Base-by-base conservation (phyloP, 2,329 filamentous ascomycete genomes). In the Trichoderma aggressivum region DNA sequence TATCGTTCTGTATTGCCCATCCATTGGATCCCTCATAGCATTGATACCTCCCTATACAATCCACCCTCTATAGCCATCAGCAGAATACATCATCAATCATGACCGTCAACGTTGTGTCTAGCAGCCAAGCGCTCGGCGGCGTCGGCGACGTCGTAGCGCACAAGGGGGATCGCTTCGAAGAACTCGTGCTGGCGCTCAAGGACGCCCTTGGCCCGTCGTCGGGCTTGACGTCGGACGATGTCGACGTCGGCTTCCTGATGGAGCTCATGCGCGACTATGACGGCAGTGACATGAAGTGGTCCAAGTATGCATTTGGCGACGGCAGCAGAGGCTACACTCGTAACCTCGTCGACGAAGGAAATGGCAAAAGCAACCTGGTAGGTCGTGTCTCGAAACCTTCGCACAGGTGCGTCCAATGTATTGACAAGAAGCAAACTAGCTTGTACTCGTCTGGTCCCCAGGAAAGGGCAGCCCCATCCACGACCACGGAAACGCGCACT, bases 291-390 rank as follows among this genome's bases (percentile, higher is more conserved):
- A 80, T 84, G 30, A 90, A 94, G 70, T 98, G 94, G 94, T 79
- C 83, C 67, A 86, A 85, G 73, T 97, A 93, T 81, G 92, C 92
- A 32, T 87, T 95, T 75, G 87, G 86, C n/a, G 91, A 97, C 77
- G 75, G 82, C 21, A 89, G 85, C 74, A 86, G 90, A 76, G 87
- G 88, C 1, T 98, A 97, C 80, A 97, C 94, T 14, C 85, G 94
- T 70, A 97, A 97, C 78, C 87, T 97, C 5, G 94, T 98, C 58
- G 93, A 97, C 77, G 91, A 94, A 78, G 93, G 94, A 3, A 97
- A 97, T 76, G 94, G 83, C 72, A 93, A 92, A 81, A 90, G 89
- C 77, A 93, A 93, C 76, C 80, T 93, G 79, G 90, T 92, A 82
- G 78, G 87, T 58, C 55, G 10, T 30, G 30, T 61, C 58, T 21